Evolutionary conservation across 106 monocot genomes (phyloP).

Genomic region (Triglochin maritima): DNA sequence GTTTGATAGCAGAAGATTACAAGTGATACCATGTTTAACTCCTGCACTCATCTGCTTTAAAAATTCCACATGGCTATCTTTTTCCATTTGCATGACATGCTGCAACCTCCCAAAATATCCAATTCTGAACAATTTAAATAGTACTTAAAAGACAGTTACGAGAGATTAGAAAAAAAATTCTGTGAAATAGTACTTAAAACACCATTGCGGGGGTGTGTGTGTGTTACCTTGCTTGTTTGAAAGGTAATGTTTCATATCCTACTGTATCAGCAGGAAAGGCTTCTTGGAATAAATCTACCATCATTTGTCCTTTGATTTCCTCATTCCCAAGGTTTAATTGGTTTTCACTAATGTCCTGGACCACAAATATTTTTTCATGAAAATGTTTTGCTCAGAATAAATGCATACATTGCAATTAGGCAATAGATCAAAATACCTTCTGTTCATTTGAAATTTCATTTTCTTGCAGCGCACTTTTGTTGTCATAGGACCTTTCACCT

Average conservation of each 20-base stretch:
- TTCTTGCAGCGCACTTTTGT: constrained; percentile 41
- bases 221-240: constrained; percentile 24
- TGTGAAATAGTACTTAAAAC: not conserved
- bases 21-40: constrained; percentile 20
- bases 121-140: constrained; percentile 21
- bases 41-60: constrained; percentile 29
- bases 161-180: not conserved
- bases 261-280: constrained; percentile 30
- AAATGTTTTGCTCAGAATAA: not conserved
- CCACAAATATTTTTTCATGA: constrained; percentile 3
- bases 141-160: not conserved
- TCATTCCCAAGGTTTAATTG: constrained; percentile 16
- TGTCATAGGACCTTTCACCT: constrained; percentile 29
- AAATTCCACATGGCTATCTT: constrained; percentile 50
- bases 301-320: constrained; percentile 38
- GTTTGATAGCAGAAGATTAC: not conserved
- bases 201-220: too few species aligned
- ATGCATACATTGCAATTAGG: not conserved
- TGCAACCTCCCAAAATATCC: constrained; percentile 61
- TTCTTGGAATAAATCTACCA: constrained; percentile 83
- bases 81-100: constrained; percentile 61
- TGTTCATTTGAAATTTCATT: constrained; percentile 46
- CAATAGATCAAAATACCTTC: constrained; percentile 27
- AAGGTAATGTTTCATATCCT: constrained; percentile 7
- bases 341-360: constrained; percentile 32